Base-by-base conservation (phyloP, 305 asterid species). In the Fraxinus angustifolia region DNA sequence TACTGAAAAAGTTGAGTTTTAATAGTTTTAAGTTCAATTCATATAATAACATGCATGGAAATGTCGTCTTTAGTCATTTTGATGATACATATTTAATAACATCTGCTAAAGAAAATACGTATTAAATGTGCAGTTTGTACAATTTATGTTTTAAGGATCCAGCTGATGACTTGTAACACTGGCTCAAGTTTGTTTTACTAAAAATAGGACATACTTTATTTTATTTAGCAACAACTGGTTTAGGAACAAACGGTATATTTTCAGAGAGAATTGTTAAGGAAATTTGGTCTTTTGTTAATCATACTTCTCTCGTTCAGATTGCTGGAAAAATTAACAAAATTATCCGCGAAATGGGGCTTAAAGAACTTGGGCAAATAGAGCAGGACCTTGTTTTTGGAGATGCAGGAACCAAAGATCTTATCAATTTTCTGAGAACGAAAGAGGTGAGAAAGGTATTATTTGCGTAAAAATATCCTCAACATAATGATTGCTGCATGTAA, bases 311-410 rank as follows among this genome's bases (percentile, higher is more conserved):
- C 82, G 48, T 77, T 78, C 88, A 96, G 99, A 93, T 96, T 86
- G 99, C 99, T 10, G 97, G 93, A 79, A 94, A 91, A 86, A 87
- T 96, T 73, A 93, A 93, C 90, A 92, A 80, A 87, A 91, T 89
- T 82, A 96, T 96, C 78, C 83, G 89, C 88, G 99, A 96, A 81
- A 85, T 84, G 77, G 95, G 93, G 79, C 94, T 96, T 75, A 94
- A 89, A 90, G 99, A 94, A 83, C 90, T 96, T 86, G 98, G 99
- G 75, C 90, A 96, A 81, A 87, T 96, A 80, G 99, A 96, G 91
- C 99, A 96, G 85, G 96, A 93, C 87, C 97, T 96, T 90, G 98
- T 94, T 79, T 96, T 96, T 82, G 99, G 98, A 87, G 99, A 94
- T 88, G 98, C 97, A 76, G 97, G 96, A 86, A 94, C 97, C 50